Percentiles rank a stretch among this genome's conserved stretches.
phyloP scores from a whole-genome alignment of 305 asterid species.

The Stenogyne calaminthoides region DNA sequence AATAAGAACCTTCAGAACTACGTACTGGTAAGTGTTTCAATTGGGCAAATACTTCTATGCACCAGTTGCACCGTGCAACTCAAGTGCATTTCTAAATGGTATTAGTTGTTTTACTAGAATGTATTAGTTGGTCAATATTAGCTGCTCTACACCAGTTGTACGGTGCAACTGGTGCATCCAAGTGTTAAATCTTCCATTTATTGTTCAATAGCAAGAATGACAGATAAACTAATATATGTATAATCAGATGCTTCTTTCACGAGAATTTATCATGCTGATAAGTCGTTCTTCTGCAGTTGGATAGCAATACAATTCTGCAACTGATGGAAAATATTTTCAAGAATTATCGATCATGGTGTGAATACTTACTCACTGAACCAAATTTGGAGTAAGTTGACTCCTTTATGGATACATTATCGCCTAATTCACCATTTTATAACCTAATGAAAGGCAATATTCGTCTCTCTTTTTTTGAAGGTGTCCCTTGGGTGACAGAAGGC shows the following conservation, averaged over 20 bases:
- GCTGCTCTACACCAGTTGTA: no score
- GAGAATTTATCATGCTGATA: conserved; percentile 29
- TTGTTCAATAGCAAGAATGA: conserved; percentile 26
- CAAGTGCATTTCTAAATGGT: no score
- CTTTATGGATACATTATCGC: conserved; percentile 21
- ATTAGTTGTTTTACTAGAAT: no score
- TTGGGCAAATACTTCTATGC: no score
- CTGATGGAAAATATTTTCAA: conserved; percentile 76
- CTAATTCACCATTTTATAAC: conserved; percentile 11
- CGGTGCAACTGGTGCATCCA: no score
- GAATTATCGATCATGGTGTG: conserved; percentile 91
- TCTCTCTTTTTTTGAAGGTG: conserved; percentile 49
- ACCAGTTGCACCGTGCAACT: no score
- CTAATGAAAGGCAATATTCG: conserved; percentile 16
- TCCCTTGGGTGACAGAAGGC: conserved; percentile 63
- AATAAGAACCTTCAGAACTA: conserved; percentile 57
- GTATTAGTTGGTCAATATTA: no score
- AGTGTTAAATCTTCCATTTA: neutral
- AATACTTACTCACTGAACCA: conserved; percentile 67
- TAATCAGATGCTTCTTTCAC: conserved; percentile 22
- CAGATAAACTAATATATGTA: conserved; percentile 11
- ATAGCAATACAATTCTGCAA: conserved; percentile 51
- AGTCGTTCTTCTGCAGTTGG: conserved; percentile 60
- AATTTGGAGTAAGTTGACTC: conserved; percentile 73
- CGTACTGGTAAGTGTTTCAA: conserved; percentile 49